Conservation (phyloP, 257 asterid species). For the Penstemon newberryi region DNA sequence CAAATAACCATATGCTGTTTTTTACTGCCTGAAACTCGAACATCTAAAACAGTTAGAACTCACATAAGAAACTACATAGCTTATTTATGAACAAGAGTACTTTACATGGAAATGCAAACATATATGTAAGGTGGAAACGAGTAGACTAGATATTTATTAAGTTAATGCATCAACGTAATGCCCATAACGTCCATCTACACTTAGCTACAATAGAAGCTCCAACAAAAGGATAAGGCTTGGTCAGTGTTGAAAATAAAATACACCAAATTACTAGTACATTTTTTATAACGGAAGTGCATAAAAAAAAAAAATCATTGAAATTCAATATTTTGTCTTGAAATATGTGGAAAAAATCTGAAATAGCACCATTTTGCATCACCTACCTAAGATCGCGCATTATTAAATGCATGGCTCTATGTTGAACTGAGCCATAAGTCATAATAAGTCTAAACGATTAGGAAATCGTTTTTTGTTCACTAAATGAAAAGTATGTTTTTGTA, state of each 20-base stretch:
- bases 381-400: neutral
- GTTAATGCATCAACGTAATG: too few relatives aligned
- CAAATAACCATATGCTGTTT: constrained; percentile 75
- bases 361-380: neutral
- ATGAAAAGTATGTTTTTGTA: neutral
- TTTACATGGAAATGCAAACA: neutral
- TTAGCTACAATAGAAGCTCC: too few relatives aligned
- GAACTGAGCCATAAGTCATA: neutral
- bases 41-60: constrained; percentile 29
- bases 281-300: too few relatives aligned
- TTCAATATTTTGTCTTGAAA: too few relatives aligned
- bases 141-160: too few relatives aligned
- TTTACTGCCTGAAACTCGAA: constrained; percentile 67
- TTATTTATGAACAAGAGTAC: neutral
- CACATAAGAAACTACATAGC: neutral
- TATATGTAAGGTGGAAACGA: too few relatives aligned
- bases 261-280: too few relatives aligned
- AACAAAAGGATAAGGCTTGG: too few relatives aligned
- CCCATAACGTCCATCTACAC: too few relatives aligned
- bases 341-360: neutral
- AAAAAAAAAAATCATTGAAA: too few relatives aligned
- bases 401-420: neutral
- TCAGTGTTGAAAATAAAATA: too few relatives aligned
- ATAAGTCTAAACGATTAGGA: neutral
- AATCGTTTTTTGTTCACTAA: neutral